Percentiles rank a stretch among this genome's conserved stretches.
Conservation (phyloP, 2,329 filamentous ascomycete genomes). For the Pyrenochaeta sp. region DNA sequence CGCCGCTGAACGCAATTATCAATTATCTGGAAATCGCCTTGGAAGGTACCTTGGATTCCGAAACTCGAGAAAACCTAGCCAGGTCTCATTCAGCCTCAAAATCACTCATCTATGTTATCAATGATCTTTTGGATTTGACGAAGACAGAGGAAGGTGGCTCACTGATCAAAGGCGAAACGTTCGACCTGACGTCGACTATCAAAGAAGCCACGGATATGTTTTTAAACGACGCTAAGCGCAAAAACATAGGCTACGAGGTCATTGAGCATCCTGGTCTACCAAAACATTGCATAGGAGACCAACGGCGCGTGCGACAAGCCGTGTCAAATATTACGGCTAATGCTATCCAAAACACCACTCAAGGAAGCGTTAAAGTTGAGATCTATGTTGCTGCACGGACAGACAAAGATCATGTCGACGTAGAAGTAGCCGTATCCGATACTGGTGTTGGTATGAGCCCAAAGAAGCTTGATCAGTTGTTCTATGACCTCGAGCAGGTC, state of each 20-base stretch:
- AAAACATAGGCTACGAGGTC: constrained; percentile 75
- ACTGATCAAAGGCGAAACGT: constrained; percentile 80
- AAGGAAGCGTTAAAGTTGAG: constrained; percentile 75
- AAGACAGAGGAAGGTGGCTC: constrained; percentile 85
- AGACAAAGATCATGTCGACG: constrained; percentile 61
- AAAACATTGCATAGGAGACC: constrained; percentile 76
- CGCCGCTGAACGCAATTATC: constrained; percentile 90
- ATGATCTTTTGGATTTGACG: constrained; percentile 86
- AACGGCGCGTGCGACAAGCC: constrained; percentile 79
- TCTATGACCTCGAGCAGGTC: constrained; percentile 73
- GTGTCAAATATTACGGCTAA: constrained; percentile 86
- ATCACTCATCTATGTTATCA: constrained; percentile 92
- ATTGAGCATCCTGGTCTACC: constrained; percentile 74
- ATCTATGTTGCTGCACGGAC: constrained; percentile 63
- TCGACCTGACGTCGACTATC: constrained; percentile 76
- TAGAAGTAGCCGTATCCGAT: constrained; percentile 81
- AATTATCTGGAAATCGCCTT: constrained; percentile 93
- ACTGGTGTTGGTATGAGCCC: constrained; percentile 73
- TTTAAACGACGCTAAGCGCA: constrained; percentile 75
- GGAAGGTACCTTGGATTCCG: constrained; percentile 79
- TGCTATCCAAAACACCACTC: constrained; percentile 78
- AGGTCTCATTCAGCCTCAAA: constrained; percentile 92
- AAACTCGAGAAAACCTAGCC: constrained; percentile 84
- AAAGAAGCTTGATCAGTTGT: constrained; percentile 66
- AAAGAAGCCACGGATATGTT: constrained; percentile 82